These are phyloP conservation scores for Polychytrium aggregatum DNA, from an alignment of 192 early-diverging fungal genomes.

Conservation along the genomic window DNA sequence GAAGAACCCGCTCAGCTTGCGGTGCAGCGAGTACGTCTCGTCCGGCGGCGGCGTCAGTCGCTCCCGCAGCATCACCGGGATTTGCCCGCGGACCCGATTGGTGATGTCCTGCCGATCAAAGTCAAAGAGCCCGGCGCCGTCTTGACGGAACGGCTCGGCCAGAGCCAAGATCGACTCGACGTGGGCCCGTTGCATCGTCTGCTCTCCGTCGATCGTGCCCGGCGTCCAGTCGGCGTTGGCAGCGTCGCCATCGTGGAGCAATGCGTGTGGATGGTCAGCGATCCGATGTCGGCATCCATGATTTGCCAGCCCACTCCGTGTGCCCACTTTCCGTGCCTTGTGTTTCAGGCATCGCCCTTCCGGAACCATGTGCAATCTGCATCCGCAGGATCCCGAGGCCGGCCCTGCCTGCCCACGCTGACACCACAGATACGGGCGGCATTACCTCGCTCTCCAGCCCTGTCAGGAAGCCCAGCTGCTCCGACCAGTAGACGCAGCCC, in stretches of 20 bases:
- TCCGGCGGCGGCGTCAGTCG: constrained; percentile 95
- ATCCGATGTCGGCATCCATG: too few species aligned
- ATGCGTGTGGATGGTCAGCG: neutral
- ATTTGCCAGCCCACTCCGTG: too few species aligned
- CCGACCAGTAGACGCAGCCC: constrained; percentile 61
- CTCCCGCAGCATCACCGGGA: constrained; percentile 91
- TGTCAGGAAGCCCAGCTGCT: constrained; percentile 82
- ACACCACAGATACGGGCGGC: too few species aligned
- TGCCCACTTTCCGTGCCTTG: too few species aligned
- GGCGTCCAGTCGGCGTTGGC: neutral
- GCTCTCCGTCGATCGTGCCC: neutral
- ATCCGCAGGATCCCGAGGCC: too few species aligned
- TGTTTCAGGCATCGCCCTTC: too few species aligned
- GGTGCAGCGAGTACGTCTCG: constrained; percentile 89
- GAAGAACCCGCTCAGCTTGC: constrained; percentile 88
- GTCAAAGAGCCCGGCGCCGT: constrained; percentile 42
- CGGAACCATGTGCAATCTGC: too few species aligned
- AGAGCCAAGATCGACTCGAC: constrained; percentile 78
- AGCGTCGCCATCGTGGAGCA: neutral
- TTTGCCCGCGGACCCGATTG: constrained; percentile 65
- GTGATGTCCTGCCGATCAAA: constrained; percentile 81
- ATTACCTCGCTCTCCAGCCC: constrained; percentile 72
- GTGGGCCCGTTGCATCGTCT: constrained; percentile 78
- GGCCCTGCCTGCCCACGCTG: too few species aligned
- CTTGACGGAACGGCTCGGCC: constrained; percentile 66